Conservation (phyloP, 2,329 filamentous ascomycete species). For the Trichophaea hybrida region DNA sequence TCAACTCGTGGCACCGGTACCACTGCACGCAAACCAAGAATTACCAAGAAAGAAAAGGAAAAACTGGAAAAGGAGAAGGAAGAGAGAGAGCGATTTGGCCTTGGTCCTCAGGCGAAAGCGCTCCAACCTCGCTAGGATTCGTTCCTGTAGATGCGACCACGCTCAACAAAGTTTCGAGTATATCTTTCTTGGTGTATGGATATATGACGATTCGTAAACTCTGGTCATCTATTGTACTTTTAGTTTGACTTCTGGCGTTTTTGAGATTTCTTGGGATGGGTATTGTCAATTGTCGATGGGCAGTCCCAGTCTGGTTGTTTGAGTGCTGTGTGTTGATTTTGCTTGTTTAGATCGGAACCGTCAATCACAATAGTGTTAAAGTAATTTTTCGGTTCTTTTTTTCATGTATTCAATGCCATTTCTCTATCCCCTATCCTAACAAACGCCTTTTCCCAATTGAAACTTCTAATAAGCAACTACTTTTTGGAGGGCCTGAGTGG, state of each 20-base stretch:
- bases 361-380: no score
- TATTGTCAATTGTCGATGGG: no score
- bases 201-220: background rate
- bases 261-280: no score
- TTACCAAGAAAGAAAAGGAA: conserved; percentile 73
- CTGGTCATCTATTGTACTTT: background rate
- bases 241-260: background rate
- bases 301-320: no score
- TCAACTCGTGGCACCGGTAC: conserved; percentile 35
- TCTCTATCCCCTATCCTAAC: no score
- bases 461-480: no score
- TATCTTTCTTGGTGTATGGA: background rate
- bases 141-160: background rate
- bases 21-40: conserved; percentile 64
- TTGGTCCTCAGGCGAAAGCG: conserved; percentile 3
- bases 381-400: no score
- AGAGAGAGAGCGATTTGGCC: conserved; percentile 45
- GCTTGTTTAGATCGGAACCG: no score
- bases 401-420: no score
- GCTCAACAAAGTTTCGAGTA: background rate
- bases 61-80: conserved; percentile 69
- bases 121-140: background rate
- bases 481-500: no score
- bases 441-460: no score
- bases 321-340: no score